These are phyloP conservation scores for Metarhizium anisopliae DNA, from an alignment of 2,329 filamentous ascomycete genomes.

Conservation along the genomic window DNA sequence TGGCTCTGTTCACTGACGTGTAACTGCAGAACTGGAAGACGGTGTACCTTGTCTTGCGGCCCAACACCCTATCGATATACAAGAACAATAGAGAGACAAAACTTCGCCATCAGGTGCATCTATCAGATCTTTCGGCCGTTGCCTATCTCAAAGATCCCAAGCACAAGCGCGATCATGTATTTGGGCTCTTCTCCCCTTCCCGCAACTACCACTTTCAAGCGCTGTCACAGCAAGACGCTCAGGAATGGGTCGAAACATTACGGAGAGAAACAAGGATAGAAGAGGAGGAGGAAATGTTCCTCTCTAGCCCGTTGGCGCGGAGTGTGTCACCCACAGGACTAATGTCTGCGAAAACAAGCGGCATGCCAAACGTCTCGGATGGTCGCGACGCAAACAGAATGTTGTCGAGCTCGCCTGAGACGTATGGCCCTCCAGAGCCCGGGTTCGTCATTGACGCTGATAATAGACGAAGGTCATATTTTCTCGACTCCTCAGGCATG, in stretches of 20 bases:
- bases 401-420: constrained; percentile 54
- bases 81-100: constrained; percentile 85
- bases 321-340: constrained; percentile 29
- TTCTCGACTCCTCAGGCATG: constrained; percentile 53
- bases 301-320: constrained; percentile 55
- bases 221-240: constrained; percentile 60
- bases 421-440: constrained; percentile 26
- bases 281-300: constrained; percentile 74
- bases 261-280: constrained; percentile 73
- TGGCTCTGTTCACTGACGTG: constrained; percentile 9
- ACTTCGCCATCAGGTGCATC: constrained; percentile 76
- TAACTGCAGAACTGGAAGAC: constrained; percentile 71
- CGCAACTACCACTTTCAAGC: constrained; percentile 90
- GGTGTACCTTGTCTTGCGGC: constrained; percentile 80
- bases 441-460: constrained; percentile 20
- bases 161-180: constrained; percentile 76
- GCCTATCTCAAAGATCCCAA: constrained; percentile 84
- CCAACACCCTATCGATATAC: constrained; percentile 86
- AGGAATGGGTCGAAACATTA: constrained; percentile 80
- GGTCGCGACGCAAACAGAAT: constrained; percentile 31
- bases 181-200: constrained; percentile 84
- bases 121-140: constrained; percentile 86
- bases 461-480: constrained; percentile 49
- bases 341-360: constrained; percentile 1
- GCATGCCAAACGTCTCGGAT: constrained; percentile 4